phyloP scores from a whole-genome alignment of 2,329 filamentous ascomycete species.

The Acrodontium crateriforme region DNA sequence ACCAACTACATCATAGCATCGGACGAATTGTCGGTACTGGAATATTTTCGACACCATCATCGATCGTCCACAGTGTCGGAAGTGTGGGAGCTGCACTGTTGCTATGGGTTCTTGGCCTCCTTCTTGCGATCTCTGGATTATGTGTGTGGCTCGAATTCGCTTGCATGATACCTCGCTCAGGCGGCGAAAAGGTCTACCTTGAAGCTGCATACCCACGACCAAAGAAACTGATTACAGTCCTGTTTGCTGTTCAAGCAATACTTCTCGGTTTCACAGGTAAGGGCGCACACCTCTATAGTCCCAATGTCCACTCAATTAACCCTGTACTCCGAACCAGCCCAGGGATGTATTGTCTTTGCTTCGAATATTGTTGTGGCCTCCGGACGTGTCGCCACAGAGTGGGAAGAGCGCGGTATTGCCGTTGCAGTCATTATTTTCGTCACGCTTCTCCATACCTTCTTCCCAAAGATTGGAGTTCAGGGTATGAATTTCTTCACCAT shows the following conservation, averaged over 20 bases:
- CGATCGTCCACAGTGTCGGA: conserved; percentile 13
- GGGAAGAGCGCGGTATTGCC: conserved; percentile 28
- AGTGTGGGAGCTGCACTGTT: conserved; percentile 22
- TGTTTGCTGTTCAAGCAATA: conserved; percentile 49
- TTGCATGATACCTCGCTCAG: conserved; percentile 35
- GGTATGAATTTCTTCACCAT: conserved; percentile 39
- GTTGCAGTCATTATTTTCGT: conserved; percentile 30
- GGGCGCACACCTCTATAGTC: too few species aligned
- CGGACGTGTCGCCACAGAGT: conserved; percentile 3
- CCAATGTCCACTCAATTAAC: neutral
- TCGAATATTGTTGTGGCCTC: conserved; percentile 4
- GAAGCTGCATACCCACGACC: conserved; percentile 49
- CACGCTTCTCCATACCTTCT: conserved; percentile 36
- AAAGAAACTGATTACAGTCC: conserved; percentile 46
- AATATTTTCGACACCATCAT: conserved; percentile 15
- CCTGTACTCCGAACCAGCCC: conserved; percentile 25
- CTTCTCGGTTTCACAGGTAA: conserved; percentile 41
- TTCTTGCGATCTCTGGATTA: conserved; percentile 24
- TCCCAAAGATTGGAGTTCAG: conserved; percentile 36
- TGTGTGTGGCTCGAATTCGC: conserved; percentile 41
- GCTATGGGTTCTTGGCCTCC: conserved; percentile 27
- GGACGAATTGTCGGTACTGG: conserved; percentile 17
- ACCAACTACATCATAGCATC: conserved; percentile 1
- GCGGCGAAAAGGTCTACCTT: conserved; percentile 37
- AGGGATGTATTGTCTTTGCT: conserved; percentile 5